Base-by-base conservation (phyloP, 2,329 filamentous ascomycete genomes). In the Scleromitrula shiraiana region DNA sequence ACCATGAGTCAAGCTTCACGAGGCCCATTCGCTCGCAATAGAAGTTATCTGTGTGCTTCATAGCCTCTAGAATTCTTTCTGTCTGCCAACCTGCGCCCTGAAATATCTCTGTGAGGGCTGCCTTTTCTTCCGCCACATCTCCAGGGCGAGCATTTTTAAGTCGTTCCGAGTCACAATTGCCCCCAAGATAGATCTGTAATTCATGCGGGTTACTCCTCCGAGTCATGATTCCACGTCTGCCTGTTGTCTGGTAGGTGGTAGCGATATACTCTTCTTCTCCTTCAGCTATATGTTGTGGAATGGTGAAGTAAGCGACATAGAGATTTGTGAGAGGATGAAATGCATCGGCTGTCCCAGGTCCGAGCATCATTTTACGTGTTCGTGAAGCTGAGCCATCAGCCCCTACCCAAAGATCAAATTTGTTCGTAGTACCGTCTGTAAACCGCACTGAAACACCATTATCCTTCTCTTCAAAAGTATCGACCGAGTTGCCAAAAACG, bases 381-480 rank as follows among this genome's bases (percentile, higher is more conserved):
- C 67, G 61, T 3, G 73, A 75, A 1, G 65, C 69, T 10, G 68
- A 59, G 2, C 73, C 72, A 50, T 75, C 73, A 46, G 67, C 70
- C 15, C 68, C 71, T 8, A 76, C 68, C 8, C 76, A 67, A 7
- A 76, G 65, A 48, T 74, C 71, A 52, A 63, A 74, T 15, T 66
- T 55, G 6, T 64, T 41, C 4, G 62, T 52, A 5, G 63, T 63
- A 4, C 57, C 52, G 27, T 66, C 62, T 33, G 68, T 70, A n/a
- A 60, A 52, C 48, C 73, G 72, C 30, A 68, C 62, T 27, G 73
- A 68, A 2, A 51, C 61, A 0, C 50, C 46, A 3, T 64, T 63
- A 1, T 62, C 62, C n/a, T 62, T 57, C 8, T 62, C 54, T 2
- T 55, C 49, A n/a, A 63, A 57, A 37, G 71, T 66, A 3, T 63